Percentiles rank a stretch among this genome's conserved stretches.
Evolutionary conservation across 805 yeast genomes (phyloP).

Genomic region (Starmerella etchellsii): DNA sequence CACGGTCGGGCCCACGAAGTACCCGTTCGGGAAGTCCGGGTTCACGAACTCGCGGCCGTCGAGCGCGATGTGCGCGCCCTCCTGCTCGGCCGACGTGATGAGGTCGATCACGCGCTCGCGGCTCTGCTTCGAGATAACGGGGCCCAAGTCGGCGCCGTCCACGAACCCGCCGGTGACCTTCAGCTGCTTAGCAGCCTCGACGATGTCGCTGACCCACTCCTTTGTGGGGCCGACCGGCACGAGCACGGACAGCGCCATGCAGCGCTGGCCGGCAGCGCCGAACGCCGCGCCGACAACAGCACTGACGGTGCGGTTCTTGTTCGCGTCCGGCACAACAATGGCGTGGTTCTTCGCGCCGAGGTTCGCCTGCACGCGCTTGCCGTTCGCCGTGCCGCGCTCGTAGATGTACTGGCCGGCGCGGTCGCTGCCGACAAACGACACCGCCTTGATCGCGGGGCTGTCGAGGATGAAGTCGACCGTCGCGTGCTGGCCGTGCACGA

Average conservation of each 20-base stretch:
- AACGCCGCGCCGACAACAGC: conserved; percentile 65
- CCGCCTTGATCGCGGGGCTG: conserved; percentile 63
- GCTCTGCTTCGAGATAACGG: conserved; percentile 52
- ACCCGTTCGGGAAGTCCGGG: conserved; percentile 43
- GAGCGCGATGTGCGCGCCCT: conserved; percentile 49
- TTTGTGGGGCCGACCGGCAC: conserved; percentile 58
- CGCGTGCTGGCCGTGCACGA: conserved; percentile 60
- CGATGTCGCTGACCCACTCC: conserved; percentile 50
- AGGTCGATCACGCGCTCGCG: conserved; percentile 43
- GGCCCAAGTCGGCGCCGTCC: conserved; percentile 52
- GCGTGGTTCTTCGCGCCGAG: conserved; percentile 73
- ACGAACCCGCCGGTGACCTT: conserved; percentile 57
- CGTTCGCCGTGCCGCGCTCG: conserved; percentile 49
- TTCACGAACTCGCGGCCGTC: conserved; percentile 48
- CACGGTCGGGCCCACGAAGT: conserved; percentile 62
- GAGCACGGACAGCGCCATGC: conserved; percentile 65
- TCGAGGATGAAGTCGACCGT: conserved; percentile 59
- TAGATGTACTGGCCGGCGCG: conserved; percentile 66
- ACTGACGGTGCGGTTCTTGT: conserved; percentile 47
- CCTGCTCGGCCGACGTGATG: conserved; percentile 43
- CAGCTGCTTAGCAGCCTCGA: conserved; percentile 43
- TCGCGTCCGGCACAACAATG: conserved; percentile 60
- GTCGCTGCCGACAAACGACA: conserved; percentile 70
- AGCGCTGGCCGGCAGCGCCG: conserved; percentile 78
- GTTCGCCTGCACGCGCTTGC: conserved; percentile 66